Conservation (phyloP, 768 basidiomycete genomes). For the Lentinula sp. region DNA sequence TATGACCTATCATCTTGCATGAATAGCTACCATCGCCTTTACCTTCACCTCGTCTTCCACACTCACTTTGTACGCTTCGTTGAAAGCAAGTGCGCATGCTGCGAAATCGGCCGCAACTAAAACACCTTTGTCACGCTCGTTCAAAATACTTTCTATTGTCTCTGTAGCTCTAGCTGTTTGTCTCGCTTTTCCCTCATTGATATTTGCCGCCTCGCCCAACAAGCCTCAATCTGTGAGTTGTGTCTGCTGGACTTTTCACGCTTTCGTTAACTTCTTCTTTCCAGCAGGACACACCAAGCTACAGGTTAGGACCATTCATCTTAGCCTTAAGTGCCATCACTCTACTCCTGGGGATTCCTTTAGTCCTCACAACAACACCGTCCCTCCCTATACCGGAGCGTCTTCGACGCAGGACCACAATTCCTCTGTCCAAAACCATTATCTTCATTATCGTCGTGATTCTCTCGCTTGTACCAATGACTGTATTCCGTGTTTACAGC, state of each 20-base stretch:
- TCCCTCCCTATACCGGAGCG: conserved; percentile 41
- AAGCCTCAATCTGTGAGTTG: conserved; percentile 28
- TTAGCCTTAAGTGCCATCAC: conserved; percentile 41
- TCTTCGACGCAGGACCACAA: conserved; percentile 30
- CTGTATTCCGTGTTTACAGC: conserved; percentile 32
- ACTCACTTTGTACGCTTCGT: conserved; percentile 56
- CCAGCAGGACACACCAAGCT: conserved; percentile 20
- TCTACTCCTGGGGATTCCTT: conserved; percentile 55
- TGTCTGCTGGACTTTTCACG: neutral
- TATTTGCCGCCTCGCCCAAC: conserved; percentile 44
- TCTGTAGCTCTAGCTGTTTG: conserved; percentile 43
- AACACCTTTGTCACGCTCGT: conserved; percentile 45
- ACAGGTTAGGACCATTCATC: conserved; percentile 26
- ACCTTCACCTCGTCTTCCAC: conserved; percentile 62
- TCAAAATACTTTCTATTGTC: conserved; percentile 46
- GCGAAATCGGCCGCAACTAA: conserved; percentile 29
- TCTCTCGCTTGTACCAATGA: conserved; percentile 40
- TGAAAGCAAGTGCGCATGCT: conserved; percentile 37
- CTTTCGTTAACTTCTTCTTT: conserved; percentile 1
- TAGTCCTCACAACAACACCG: conserved; percentile 50
- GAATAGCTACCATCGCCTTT: conserved; percentile 52
- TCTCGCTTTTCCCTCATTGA: conserved; percentile 51
- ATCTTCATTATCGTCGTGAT: conserved; percentile 33
- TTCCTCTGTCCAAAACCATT: conserved; percentile 41
- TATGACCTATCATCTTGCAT: neutral